Evolutionary conservation across 352 stramenopile genomes (phyloP).

Genomic region (Globisporangium acanthophoron): DNA sequence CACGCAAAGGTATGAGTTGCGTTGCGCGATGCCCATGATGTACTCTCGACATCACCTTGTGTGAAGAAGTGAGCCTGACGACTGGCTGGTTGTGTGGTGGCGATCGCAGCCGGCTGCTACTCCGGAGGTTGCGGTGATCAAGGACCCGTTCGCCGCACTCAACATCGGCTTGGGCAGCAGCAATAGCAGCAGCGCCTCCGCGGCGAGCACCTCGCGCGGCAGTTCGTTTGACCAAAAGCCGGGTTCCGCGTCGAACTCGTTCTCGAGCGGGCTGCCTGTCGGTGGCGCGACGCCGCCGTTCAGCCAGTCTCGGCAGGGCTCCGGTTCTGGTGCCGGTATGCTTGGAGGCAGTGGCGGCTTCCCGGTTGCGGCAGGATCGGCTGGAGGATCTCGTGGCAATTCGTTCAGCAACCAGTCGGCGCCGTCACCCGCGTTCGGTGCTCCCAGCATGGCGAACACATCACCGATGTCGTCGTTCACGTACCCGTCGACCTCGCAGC

Average conservation of each 20-base stretch:
- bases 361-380: constrained; percentile 5
- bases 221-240: constrained; percentile 25
- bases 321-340: constrained; percentile 3
- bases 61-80: not conserved
- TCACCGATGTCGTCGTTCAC: constrained; percentile 12
- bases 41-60: too few species aligned
- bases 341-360: constrained; percentile 10
- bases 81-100: constrained; percentile 2
- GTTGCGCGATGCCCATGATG: too few species aligned
- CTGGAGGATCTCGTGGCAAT: constrained; percentile 25
- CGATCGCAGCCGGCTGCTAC: constrained; percentile 2
- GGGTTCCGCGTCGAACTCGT: constrained; percentile 10
- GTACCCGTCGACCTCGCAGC: constrained; percentile 5
- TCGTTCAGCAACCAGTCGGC: constrained; percentile 25
- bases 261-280: constrained; percentile 2
- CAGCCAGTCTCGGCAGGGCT: constrained; percentile 5
- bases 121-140: constrained; percentile 34
- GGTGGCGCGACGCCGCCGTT: constrained; percentile 2
- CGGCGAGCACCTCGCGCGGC: constrained; percentile 19
- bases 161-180: constrained; percentile 43
- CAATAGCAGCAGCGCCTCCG: constrained; percentile 11
- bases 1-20: constrained; percentile 29
- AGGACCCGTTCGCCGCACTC: constrained; percentile 71
- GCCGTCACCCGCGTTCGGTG: constrained; percentile 19
- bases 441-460: constrained; percentile 1